Evolutionary conservation across 1,139 yeast genomes (phyloP), one percentile per base, ranked within the genome.

Genomic region (Saccharomyces hybrid): DNA sequence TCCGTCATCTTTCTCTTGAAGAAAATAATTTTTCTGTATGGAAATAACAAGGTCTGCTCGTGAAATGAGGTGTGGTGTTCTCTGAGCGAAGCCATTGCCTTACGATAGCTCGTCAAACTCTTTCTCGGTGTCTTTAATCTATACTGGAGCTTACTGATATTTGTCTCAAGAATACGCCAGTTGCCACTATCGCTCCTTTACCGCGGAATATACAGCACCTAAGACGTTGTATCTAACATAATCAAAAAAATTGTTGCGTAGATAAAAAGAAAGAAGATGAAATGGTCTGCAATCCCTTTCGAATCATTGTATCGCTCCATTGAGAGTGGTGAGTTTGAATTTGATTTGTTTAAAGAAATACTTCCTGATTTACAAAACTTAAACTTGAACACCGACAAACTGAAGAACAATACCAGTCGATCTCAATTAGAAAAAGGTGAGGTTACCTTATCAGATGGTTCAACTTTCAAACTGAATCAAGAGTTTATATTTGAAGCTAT

Each of bases 361-460:
- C 47, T 67, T 8, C 52, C 60, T 16, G 71, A 68, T 58, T 58
- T 70, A 42, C 62, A 63, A 50, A 54, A 58, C 48, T 53, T 68
- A 48, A 67, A 66, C 51, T 55, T 65, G 9, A 60, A 60, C 44
- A 50, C 54, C 32, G 57, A 55, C 27, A 61, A 60, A 51, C 28
- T 47, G 34, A 81, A 81, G 65, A 80, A 77, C 58, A 82, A 80
- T 42, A 51, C 74, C 3, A 80, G 88, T 56, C 74, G 93, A 63
- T 73, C 76, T 29, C 68, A 68, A 50, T 68, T 89, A 53, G 84
- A 82, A 60, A 73, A 78, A 31, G 81, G 83, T 50, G 77, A 79
- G 27, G 72, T 86, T 11, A 71, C 69, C 19, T 73, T 88, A 52
- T 63, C 74, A 4, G 79, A 77, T 55, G 83, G 78, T 2, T 67